These are phyloP conservation scores for Penicillium sp. DNA, from an alignment of 2,329 filamentous ascomycete species.

Conservation along the genomic window DNA sequence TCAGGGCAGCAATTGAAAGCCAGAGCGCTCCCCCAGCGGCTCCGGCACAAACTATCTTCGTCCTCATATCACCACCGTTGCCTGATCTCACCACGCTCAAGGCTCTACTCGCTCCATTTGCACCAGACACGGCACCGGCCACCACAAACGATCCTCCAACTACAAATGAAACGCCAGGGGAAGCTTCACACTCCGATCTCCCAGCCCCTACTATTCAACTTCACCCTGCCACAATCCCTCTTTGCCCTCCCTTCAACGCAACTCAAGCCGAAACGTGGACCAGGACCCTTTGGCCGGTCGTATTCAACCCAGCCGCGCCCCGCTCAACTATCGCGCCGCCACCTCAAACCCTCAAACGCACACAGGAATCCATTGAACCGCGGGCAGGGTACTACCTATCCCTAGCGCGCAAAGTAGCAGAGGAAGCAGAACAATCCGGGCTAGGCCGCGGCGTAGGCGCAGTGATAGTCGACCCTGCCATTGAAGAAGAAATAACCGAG, in stretches of 20 bases:
- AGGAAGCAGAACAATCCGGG: constrained; percentile 37
- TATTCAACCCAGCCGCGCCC: constrained; percentile 46
- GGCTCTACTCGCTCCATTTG: constrained; percentile 39
- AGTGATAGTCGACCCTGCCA: constrained; percentile 46
- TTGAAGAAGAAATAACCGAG: constrained; percentile 26
- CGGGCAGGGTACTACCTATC: constrained; percentile 41
- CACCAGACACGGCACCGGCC: constrained; percentile 17
- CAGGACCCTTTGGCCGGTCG: constrained; percentile 43
- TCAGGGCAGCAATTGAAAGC: constrained; percentile 25
- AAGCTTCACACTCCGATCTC: constrained; percentile 5
- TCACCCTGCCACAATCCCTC: constrained; percentile 38
- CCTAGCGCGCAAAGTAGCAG: constrained; percentile 40
- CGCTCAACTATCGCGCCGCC: constrained; percentile 44
- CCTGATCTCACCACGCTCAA: constrained; percentile 36
- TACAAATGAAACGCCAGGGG: not conserved
- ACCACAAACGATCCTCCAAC: not conserved
- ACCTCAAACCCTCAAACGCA: constrained; percentile 35
- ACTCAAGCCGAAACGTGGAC: constrained; percentile 45
- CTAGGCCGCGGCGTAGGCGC: constrained; percentile 43
- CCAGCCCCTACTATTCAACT: constrained; percentile 23
- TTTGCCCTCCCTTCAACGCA: constrained; percentile 40
- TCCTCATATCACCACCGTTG: constrained; percentile 42
- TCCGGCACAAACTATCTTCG: constrained; percentile 37
- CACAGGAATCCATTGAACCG: constrained; percentile 36
- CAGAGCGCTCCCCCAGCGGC: constrained; percentile 8